A percentile compares a stretch with the other conserved stretches of the same genome.
Conservation (phyloP, 345 rosid species). For the Raphanus raphanistrum region DNA sequence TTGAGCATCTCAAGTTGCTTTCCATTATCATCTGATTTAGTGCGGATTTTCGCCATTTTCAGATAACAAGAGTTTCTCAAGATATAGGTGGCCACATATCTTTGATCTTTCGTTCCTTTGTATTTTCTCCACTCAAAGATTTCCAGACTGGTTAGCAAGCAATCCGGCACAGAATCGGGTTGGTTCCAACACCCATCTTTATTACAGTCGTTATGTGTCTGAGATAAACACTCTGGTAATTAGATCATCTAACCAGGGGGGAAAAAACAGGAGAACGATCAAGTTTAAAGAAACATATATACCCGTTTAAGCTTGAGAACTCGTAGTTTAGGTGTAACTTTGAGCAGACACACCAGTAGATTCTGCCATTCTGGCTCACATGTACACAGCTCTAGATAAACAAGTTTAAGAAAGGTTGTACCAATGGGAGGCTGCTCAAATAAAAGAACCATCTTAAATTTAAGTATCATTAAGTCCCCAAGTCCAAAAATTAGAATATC, state of each 20-base stretch:
- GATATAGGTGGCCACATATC: neutral
- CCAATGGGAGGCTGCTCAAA: too few species aligned
- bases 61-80: neutral
- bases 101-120: neutral
- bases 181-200: neutral
- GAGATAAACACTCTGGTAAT: neutral
- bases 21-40: neutral
- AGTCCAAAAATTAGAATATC: too few species aligned
- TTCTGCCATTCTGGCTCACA: neutral
- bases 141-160: constrained; percentile 11
- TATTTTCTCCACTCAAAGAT: neutral
- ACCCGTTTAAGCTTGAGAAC: constrained; percentile 10
- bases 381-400: constrained; percentile 7
- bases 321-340: neutral
- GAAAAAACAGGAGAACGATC: neutral
- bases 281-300: neutral
- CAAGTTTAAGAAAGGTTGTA: neutral
- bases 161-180: neutral
- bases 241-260: neutral
- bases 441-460: too few species aligned
- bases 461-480: too few species aligned
- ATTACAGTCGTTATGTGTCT: neutral
- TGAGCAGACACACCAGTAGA: constrained; percentile 6
- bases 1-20: constrained; percentile 5
- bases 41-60: neutral